Percentiles rank a stretch among this genome's conserved stretches.
phyloP scores from a whole-genome alignment of 805 yeast species.

The Wickerhamiella kurtzmanii region DNA sequence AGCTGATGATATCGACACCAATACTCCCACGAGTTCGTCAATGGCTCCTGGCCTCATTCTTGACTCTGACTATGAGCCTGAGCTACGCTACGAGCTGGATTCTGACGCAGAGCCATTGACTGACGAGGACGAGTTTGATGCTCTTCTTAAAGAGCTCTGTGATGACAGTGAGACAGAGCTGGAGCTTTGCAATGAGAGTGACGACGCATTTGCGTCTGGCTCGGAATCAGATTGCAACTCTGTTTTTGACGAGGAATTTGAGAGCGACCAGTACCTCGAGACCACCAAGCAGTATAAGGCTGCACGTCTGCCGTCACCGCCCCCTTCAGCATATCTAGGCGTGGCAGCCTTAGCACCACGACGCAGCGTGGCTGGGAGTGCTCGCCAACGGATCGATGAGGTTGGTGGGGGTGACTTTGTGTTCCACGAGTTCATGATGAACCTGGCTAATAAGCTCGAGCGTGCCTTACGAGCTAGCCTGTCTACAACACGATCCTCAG shows the following conservation, averaged over 20 bases:
- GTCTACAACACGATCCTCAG: not conserved
- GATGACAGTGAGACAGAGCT: not conserved
- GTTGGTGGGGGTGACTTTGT: constrained; percentile 8
- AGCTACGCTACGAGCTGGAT: not conserved
- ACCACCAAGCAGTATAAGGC: not conserved
- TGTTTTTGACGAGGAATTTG: not conserved
- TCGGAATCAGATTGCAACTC: not conserved
- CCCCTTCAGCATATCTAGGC: not conserved
- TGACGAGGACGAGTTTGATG: too few species aligned
- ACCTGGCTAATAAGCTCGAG: constrained; percentile 7
- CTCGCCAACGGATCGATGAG: constrained; percentile 1
- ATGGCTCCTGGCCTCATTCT: not conserved
- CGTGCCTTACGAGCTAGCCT: constrained; percentile 10
- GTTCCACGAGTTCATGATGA: constrained; percentile 7
- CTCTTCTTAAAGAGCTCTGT: not conserved
- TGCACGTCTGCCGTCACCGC: not conserved
- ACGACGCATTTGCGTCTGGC: not conserved
- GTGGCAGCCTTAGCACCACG: not conserved
- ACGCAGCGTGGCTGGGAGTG: not conserved
- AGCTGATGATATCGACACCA: too few species aligned
- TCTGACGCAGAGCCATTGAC: not conserved
- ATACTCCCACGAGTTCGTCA: too few species aligned
- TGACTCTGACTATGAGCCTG: not conserved
- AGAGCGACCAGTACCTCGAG: not conserved
- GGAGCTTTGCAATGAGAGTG: not conserved